These are phyloP conservation scores for Monilinia laxa DNA, from an alignment of 2,329 filamentous ascomycete species.

Conservation along the genomic window DNA sequence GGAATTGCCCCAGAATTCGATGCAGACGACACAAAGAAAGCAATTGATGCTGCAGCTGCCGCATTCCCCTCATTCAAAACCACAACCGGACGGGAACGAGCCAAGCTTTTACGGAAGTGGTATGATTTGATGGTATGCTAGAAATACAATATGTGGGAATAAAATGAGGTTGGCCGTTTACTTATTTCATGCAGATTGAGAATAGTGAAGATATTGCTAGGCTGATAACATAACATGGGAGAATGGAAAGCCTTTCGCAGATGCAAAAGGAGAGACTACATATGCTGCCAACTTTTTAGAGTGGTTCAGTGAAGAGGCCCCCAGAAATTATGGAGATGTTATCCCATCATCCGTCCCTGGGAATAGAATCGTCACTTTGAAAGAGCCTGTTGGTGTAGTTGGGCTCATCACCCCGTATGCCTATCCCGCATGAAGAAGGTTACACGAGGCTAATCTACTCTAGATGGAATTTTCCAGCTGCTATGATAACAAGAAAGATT, in stretches of 20 bases:
- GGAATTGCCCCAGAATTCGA: conserved; percentile 85
- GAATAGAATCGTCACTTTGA: conserved; percentile 75
- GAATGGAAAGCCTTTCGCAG: conserved; percentile 80
- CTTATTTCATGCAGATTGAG: conserved; percentile 44
- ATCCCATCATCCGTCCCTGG: conserved; percentile 68
- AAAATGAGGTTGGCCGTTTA: conserved; percentile 19
- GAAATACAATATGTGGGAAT: neutral
- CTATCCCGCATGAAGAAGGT: neutral
- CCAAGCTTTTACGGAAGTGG: conserved; percentile 75
- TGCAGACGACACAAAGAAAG: conserved; percentile 70
- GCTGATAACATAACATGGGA: conserved; percentile 90
- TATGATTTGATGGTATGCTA: conserved; percentile 67
- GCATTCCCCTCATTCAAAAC: conserved; percentile 72
- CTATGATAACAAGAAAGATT: conserved; percentile 71
- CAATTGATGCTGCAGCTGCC: conserved; percentile 77
- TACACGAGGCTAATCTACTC: conserved; percentile 6
- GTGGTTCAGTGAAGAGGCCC: conserved; percentile 81
- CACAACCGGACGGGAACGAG: conserved; percentile 71
- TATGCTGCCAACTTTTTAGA: conserved; percentile 76
- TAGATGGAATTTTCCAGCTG: conserved; percentile 80
- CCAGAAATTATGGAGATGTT: conserved; percentile 70
- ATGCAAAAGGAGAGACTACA: conserved; percentile 68
- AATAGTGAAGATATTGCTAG: conserved; percentile 79
- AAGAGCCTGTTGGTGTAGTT: conserved; percentile 81
- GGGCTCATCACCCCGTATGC: conserved; percentile 70